Evolutionary conservation across 192 early-diverging fungal species (phyloP), one percentile per base, ranked within the genome.

Genomic region (Linnemannia exigua): DNA sequence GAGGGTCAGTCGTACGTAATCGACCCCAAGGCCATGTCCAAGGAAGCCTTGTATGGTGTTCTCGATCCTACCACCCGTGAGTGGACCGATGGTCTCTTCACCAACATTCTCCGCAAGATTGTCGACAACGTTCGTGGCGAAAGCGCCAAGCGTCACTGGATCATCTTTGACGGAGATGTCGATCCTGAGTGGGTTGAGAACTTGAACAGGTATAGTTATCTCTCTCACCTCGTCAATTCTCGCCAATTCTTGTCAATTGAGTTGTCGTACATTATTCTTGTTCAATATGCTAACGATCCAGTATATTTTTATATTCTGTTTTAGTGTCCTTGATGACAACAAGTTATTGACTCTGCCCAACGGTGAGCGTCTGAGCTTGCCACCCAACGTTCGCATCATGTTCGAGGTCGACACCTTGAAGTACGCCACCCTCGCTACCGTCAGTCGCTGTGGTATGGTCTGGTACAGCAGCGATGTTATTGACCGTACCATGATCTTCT

Each of bases 141-240:
- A 90, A 95, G 93, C 77, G 68, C 88, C 15, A 96, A 95, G 84
- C 95, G 99, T 35, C 98, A 99, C 84, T 99, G 99, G 99, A 99
- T 99, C 79, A 95, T 99, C 33, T 99, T 99, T 89, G 99, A 99
- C 88, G 99, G 98, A 86, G 98, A 99, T 88, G 98, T 99, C 9
- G 99, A 99, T 90, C 98, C 99, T 31, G 97, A 99, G 87, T 99
- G 99, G 99, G 98, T 99, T 25, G 99, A 99, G 90, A 99, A 99
- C 85, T 92, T 99, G 75, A 97, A 97, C 88, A 88, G 82, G 82
- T 88, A 80, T 54, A 44, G 41, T 44, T 44, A 46, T 37, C 9
- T 8, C 16, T 28, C 69, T n/a, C n/a, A n/a, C n/a, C n/a, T n/a
- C n/a, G n/a, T n/a, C n/a, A n/a, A n/a, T n/a, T n/a, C 20, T 35